Conservation (phyloP, 371 early-diverging fungal species). For the Nematocida sp. region DNA sequence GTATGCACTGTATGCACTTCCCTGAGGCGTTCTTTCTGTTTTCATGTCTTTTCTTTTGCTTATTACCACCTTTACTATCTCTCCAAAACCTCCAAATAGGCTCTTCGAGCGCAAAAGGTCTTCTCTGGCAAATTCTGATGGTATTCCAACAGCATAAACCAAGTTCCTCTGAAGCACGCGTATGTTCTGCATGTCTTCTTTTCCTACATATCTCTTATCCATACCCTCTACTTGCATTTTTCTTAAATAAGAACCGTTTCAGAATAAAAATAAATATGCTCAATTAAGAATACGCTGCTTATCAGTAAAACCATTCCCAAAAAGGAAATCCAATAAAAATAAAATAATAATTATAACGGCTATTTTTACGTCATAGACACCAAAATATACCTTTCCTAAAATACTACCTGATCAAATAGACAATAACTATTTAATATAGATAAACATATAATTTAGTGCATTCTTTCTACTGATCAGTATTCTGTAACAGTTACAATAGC, state of each 20-base stretch:
- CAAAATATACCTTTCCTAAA: too few species aligned
- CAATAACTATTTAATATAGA: too few species aligned
- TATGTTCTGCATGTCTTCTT: slow-evolving; percentile 51
- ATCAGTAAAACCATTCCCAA: too few species aligned
- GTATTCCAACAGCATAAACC: slow-evolving; percentile 65
- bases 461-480: too few species aligned
- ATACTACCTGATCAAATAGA: too few species aligned
- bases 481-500: too few species aligned
- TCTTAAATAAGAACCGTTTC: slow-evolving; percentile 15
- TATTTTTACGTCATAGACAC: too few species aligned
- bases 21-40: neutral
- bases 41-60: slow-evolving; percentile 53
- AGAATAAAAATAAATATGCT: slow-evolving; percentile 48
- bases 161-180: slow-evolving; percentile 64
- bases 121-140: slow-evolving; percentile 63
- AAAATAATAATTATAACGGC: too few species aligned
- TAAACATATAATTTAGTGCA: too few species aligned
- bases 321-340: too few species aligned
- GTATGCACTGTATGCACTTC: slow-evolving; percentile 60
- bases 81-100: slow-evolving; percentile 65
- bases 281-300: too few species aligned
- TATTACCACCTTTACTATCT: slow-evolving; percentile 64
- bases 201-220: slow-evolving; percentile 5
- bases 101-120: slow-evolving; percentile 58
- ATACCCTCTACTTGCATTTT: slow-evolving; percentile 16